These are phyloP conservation scores for Eutrema salsugineum DNA, from an alignment of 441 rosid species.

Conservation along the genomic window DNA sequence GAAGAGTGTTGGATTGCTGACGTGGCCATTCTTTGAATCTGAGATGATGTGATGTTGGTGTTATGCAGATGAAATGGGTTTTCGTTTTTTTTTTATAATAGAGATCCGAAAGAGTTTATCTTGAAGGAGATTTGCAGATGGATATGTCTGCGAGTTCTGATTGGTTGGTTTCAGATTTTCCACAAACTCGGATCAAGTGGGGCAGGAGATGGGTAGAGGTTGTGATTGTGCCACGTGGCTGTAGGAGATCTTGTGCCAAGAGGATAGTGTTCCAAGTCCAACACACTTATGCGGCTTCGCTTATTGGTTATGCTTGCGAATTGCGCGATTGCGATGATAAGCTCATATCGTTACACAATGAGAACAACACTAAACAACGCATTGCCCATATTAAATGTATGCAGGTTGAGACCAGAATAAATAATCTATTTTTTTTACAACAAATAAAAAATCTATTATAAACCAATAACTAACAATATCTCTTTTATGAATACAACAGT, in stretches of 20 bases:
- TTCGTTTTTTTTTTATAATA: conserved; percentile 12
- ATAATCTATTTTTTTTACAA: neutral
- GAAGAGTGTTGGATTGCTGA: conserved; percentile 29
- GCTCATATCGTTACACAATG: neutral
- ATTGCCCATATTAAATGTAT: neutral
- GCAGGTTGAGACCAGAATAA: neutral
- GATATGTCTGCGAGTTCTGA: neutral
- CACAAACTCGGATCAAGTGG: neutral
- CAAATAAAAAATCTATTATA: neutral
- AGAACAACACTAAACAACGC: neutral
- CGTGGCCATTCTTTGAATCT: conserved; percentile 13
- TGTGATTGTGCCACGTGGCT: neutral
- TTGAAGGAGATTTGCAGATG: neutral
- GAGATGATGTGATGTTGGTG: neutral
- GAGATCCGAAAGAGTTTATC: neutral
- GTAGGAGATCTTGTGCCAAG: neutral
- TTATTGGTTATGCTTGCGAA: neutral
- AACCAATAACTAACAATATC: neutral
- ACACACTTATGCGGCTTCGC: neutral
- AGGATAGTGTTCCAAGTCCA: neutral
- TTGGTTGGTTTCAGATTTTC: conserved; percentile 18
- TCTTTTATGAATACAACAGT: neutral
- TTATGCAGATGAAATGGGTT: neutral
- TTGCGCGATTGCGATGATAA: neutral
- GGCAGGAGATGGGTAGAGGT: neutral